Percentiles rank a stretch among this genome's conserved stretches.
phyloP scores from a whole-genome alignment of 1,139 yeast species.

The Yamadazyma pseudoaaseri region DNA sequence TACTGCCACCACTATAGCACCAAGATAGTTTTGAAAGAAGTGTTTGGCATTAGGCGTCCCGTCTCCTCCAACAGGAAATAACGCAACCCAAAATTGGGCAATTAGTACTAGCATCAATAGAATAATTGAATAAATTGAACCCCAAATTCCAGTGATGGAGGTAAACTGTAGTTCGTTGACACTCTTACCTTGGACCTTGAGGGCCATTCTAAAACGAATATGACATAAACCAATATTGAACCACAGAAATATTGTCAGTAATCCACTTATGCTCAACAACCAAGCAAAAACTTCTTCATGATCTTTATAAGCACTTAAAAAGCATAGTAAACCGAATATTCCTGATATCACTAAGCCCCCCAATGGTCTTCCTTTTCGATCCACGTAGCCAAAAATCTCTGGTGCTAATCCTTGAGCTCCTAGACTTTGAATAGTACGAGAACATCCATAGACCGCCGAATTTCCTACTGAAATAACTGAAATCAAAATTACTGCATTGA shows the following conservation, averaged over 20 bases:
- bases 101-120: slow-evolving; percentile 31
- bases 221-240: slow-evolving; percentile 37
- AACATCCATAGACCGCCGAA: slow-evolving; percentile 45
- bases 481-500: slow-evolving; percentile 42
- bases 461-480: slow-evolving; percentile 45
- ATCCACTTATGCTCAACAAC: slow-evolving; percentile 43
- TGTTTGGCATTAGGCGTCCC: slow-evolving; percentile 26
- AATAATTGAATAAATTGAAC: slow-evolving; percentile 32
- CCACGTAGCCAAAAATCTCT: slow-evolving; percentile 32
- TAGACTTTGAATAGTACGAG: slow-evolving; percentile 40
- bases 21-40: slow-evolving; percentile 40
- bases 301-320: slow-evolving; percentile 38
- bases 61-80: slow-evolving; percentile 30
- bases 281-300: slow-evolving; percentile 38
- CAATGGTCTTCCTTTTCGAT: slow-evolving; percentile 41
- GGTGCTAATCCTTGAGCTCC: slow-evolving; percentile 46
- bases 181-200: slow-evolving; percentile 28
- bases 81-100: slow-evolving; percentile 39
- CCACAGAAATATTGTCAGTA: slow-evolving; percentile 44
- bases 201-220: slow-evolving; percentile 39
- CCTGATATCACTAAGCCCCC: slow-evolving; percentile 35
- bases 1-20: slow-evolving; percentile 29
- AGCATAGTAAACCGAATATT: slow-evolving; percentile 37
- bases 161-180: slow-evolving; percentile 27
- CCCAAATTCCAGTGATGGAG: slow-evolving; percentile 31